Conservation (phyloP, 257 asterid genomes). For the Solanum ossicruentum region DNA sequence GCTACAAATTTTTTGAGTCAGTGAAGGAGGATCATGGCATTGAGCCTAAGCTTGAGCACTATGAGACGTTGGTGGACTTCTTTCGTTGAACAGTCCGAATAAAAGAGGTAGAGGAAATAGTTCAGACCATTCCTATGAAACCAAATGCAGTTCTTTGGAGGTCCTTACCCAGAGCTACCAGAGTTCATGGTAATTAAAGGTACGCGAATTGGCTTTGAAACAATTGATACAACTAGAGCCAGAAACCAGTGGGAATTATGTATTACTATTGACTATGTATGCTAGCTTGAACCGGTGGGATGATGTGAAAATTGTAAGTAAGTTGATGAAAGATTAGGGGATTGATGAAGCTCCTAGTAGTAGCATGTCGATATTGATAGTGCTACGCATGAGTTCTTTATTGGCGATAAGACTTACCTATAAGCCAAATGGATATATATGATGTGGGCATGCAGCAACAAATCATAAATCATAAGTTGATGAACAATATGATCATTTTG, state of each 20-base stretch:
- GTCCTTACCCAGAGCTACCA: too few species aligned
- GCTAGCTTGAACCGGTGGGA: constrained; percentile 47
- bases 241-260: constrained; percentile 27
- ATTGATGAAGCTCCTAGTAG: constrained; percentile 18
- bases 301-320: constrained; percentile 17
- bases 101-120: too few species aligned
- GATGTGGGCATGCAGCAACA: not conserved
- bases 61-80: too few species aligned
- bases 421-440: constrained; percentile 2
- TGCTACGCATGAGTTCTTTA: constrained; percentile 28
- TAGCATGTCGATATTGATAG: constrained; percentile 23
- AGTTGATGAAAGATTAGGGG: constrained; percentile 36
- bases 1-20: constrained; percentile 18
- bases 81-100: too few species aligned
- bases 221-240: constrained; percentile 38
- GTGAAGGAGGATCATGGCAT: constrained; percentile 21
- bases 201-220: too few species aligned
- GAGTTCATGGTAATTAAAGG: too few species aligned
- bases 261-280: constrained; percentile 36
- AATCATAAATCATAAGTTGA: too few species aligned
- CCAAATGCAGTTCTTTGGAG: too few species aligned
- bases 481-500: too few species aligned
- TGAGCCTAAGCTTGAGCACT: constrained; percentile 43
- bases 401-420: constrained; percentile 28
- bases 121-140: too few species aligned